A percentile compares a stretch with the other conserved stretches of the same genome.
These are phyloP conservation scores for Nothophaeocryptopus gaeumannii DNA, from an alignment of 2,329 filamentous ascomycete species.

Conservation along the genomic window DNA sequence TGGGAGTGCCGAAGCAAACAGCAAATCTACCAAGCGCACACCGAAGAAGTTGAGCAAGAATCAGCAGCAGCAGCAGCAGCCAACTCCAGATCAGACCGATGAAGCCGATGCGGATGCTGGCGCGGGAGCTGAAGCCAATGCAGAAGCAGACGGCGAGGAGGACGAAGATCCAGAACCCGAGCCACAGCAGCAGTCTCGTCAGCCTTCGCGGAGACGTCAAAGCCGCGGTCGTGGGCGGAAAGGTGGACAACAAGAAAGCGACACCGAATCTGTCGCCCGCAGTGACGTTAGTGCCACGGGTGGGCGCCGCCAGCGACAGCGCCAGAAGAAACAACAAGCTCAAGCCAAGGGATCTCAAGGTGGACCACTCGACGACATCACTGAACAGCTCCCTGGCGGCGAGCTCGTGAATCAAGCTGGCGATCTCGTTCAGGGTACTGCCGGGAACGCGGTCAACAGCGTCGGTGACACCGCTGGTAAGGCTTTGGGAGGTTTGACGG, in stretches of 20 bases:
- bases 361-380: constrained; percentile 55
- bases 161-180: constrained; percentile 44
- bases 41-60: constrained; percentile 51
- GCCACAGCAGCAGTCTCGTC: constrained; percentile 39
- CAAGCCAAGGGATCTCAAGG: constrained; percentile 41
- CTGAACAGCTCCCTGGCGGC: constrained; percentile 53
- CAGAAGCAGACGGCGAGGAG: constrained; percentile 38
- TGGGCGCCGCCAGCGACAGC: constrained; percentile 57
- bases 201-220: constrained; percentile 48
- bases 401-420: constrained; percentile 53
- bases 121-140: constrained; percentile 37
- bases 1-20: constrained; percentile 32
- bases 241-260: constrained; percentile 42
- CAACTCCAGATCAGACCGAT: constrained; percentile 45
- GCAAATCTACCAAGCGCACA: constrained; percentile 44
- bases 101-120: constrained; percentile 45
- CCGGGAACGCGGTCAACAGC: constrained; percentile 44
- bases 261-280: constrained; percentile 54
- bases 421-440: constrained; percentile 57
- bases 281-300: constrained; percentile 53
- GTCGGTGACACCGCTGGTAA: constrained; percentile 46
- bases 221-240: constrained; percentile 50
- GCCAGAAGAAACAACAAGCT: constrained; percentile 48
- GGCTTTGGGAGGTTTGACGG: constrained; percentile 49
- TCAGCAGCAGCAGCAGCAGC: constrained; percentile 43